Evolutionary conservation across 2,329 filamentous ascomycete species (phyloP).

Genomic region (Trichoderma arundinaceum): DNA sequence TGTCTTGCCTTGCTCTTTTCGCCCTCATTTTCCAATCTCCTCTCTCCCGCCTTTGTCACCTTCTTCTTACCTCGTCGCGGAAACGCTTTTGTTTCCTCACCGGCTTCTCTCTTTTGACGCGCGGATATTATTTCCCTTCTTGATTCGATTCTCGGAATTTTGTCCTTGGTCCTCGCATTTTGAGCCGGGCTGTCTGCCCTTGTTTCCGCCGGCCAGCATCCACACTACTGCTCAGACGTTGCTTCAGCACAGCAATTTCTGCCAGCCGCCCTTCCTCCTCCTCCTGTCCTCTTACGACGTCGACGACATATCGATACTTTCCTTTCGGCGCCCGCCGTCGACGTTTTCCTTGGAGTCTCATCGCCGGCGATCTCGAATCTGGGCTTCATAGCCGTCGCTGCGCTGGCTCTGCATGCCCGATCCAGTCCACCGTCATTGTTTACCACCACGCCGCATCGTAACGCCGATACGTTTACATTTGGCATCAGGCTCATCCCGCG

Average conservation of each 20-base stretch:
- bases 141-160: constrained; percentile 18
- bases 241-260: constrained; percentile 22
- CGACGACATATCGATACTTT: constrained; percentile 23
- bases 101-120: neutral
- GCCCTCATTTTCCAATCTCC: constrained; percentile 27
- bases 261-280: constrained; percentile 16
- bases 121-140: constrained; percentile 12
- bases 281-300: constrained; percentile 5
- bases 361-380: constrained; percentile 30
- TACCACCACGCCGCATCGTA: constrained; percentile 6
- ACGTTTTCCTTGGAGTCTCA: constrained; percentile 23
- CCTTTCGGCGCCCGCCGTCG: constrained; percentile 19
- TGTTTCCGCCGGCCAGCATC: constrained; percentile 25
- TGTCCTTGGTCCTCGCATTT: constrained; percentile 2
- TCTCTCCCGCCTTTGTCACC: constrained; percentile 20
- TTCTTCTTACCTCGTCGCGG: constrained; percentile 21
- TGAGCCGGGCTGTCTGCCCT: constrained; percentile 19
- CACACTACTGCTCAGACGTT: constrained; percentile 17
- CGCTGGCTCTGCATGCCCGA: neutral
- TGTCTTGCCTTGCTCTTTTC: constrained; percentile 28
- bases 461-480: neutral
- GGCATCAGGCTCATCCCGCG: neutral
- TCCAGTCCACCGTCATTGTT: constrained; percentile 14
- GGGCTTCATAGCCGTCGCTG: neutral
- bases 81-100: neutral